Conservation (phyloP, 768 basidiomycete genomes). For the Zangia roseola region DNA sequence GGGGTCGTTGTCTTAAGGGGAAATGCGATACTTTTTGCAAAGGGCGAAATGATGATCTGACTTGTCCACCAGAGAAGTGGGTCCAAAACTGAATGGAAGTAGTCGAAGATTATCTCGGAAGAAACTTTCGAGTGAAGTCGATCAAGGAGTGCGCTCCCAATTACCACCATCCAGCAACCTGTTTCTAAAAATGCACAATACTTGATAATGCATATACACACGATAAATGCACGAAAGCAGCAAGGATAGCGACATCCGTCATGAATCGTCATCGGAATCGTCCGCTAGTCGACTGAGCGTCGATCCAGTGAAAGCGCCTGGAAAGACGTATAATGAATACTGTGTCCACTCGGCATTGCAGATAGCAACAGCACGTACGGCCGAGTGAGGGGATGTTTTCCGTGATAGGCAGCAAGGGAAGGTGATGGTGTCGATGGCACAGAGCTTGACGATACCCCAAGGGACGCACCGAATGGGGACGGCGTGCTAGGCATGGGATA, state of each 20-base stretch:
- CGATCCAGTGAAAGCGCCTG: constrained; percentile 30
- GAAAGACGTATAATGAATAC: neutral
- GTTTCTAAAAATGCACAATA: neutral
- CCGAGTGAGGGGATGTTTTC: constrained; percentile 36
- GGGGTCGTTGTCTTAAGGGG: constrained; percentile 37
- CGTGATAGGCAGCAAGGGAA: constrained; percentile 40
- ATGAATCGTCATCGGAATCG: constrained; percentile 32
- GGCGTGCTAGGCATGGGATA: constrained; percentile 38
- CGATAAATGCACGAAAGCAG: constrained; percentile 10
- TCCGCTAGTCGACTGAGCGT: constrained; percentile 25
- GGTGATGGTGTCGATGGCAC: constrained; percentile 36
- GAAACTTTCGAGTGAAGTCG: neutral
- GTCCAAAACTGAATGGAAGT: no score
- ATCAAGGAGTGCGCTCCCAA: no score
- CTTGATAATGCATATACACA: constrained; percentile 1
- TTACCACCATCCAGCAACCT: neutral
- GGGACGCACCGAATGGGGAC: constrained; percentile 37
- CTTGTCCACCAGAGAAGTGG: neutral
- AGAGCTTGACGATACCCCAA: constrained; percentile 29
- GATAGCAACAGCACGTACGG: constrained; percentile 27
- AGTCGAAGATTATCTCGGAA: no score
- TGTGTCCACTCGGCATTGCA: neutral
- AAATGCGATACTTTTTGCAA: constrained; percentile 21
- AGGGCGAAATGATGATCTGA: neutral
- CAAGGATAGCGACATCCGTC: constrained; percentile 3